These are phyloP conservation scores for Ramularia endophylla DNA, from an alignment of 2,329 filamentous ascomycete genomes.

Conservation along the genomic window DNA sequence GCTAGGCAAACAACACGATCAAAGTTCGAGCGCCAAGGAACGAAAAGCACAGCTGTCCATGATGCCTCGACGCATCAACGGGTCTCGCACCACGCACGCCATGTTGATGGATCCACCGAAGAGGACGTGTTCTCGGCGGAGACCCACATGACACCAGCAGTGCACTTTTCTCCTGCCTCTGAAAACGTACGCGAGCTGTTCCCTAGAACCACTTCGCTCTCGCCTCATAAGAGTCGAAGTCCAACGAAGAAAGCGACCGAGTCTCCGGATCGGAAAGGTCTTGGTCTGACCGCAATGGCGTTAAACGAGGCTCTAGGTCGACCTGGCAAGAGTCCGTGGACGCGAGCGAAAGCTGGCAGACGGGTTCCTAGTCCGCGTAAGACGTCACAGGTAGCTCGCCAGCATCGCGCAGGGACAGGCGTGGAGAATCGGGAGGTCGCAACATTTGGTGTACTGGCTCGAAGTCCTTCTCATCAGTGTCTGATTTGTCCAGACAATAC, in stretches of 20 bases:
- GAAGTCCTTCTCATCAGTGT: slow-evolving; percentile 6
- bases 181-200: slow-evolving; percentile 25
- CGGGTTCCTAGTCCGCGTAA: not conserved
- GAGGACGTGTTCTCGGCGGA: slow-evolving; percentile 18
- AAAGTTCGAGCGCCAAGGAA: slow-evolving; percentile 9
- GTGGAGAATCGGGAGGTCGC: not conserved
- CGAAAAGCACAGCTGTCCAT: slow-evolving; percentile 13
- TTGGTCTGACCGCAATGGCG: slow-evolving; percentile 6
- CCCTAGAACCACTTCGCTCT: slow-evolving; percentile 24
- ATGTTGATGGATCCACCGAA: slow-evolving; percentile 15
- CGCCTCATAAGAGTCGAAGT: slow-evolving; percentile 8
- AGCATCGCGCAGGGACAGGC: not conserved
- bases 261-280: slow-evolving; percentile 1
- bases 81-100: not conserved
- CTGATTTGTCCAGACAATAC: slow-evolving; percentile 15
- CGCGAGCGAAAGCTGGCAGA: slow-evolving; percentile 16
- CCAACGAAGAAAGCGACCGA: not conserved
- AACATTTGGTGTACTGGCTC: not conserved
- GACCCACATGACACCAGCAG: slow-evolving; percentile 13
- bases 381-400: not conserved
- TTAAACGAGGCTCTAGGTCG: slow-evolving; percentile 10
- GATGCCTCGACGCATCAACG: not conserved
- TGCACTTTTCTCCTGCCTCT: slow-evolving; percentile 17
- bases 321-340: slow-evolving; percentile 21
- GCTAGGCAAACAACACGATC: slow-evolving; percentile 21